Evolutionary conservation across 495 filamentous ascomycete species (phyloP), one percentile per base, ranked within the genome.

Genomic region (Penicillium maclennaniae): DNA sequence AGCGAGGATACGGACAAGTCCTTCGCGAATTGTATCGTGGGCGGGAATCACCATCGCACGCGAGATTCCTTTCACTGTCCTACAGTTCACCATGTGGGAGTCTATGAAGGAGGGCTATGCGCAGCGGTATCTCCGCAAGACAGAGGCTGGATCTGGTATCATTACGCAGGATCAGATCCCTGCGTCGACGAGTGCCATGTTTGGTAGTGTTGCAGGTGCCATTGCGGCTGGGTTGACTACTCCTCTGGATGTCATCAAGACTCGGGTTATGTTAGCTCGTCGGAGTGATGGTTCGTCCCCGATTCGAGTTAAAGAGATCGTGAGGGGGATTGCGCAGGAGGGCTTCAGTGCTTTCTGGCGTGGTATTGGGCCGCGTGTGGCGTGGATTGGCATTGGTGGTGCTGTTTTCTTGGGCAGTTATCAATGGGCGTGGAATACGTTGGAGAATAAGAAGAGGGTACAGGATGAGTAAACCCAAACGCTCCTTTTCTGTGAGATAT

Each of bases 1-100:
- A 67, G 69, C 28, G 78, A 71, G 46, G 83, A 67, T 46, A 70
- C 65, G 25, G 55, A 17, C 82, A 82, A 14, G 86, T 96, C 23
- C 82, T 89, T 77, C 72, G 81, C 45, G 92, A 96, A 66, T 65
- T 98, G 48, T 98, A 98, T 61, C 80, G 92, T 14, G 93, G 93
- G 95, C 91, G 77, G 79, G 83, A 0, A 86, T 97, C 55, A 98
- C 93, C 10, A 85, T 98, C 23, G 85, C 96, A 74, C 84, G 93
- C 43, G 93, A 98, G 75, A 95, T 98, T 48, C 93, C 93, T 8
- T 98, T 98, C 58, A 97, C 93, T 6, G 83, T 97, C 10, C 82
- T 98, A 34, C 93, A 98, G 68, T 98, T 98, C 61, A 95, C 93
- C 16, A 78, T 98, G 61, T 98, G 93, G 93, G 93, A 98, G 70